Evolutionary conservation across 129 eudicot species (phyloP).

Genomic region (Artemisia tridentata): DNA sequence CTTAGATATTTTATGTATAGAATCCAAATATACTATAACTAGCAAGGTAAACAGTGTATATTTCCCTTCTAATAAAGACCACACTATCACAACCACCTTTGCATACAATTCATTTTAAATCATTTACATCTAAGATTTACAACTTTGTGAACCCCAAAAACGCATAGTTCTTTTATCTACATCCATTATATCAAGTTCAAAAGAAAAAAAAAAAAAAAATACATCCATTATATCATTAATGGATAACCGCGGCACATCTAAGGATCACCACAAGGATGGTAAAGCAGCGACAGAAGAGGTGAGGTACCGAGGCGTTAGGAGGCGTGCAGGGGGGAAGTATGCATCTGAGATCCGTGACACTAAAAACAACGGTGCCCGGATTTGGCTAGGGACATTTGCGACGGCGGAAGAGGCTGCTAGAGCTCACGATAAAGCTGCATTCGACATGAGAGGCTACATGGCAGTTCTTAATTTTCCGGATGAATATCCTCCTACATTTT

Average conservation of each 20-base stretch:
- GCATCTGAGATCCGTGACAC: slow-evolving; percentile 50
- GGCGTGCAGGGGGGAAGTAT: slow-evolving; percentile 50
- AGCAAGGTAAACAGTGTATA: too few relatives aligned
- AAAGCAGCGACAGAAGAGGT: slow-evolving; percentile 17
- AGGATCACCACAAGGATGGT: slow-evolving; percentile 1
- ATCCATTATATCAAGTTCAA: too few relatives aligned
- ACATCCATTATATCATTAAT: not conserved
- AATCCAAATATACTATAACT: too few relatives aligned
- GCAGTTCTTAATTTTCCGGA: slow-evolving; percentile 52
- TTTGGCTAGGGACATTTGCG: slow-evolving; percentile 54
- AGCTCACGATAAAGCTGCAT: slow-evolving; percentile 52
- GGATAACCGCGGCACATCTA: slow-evolving; percentile 18
- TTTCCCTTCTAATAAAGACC: too few relatives aligned
- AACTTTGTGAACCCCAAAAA: too few relatives aligned
- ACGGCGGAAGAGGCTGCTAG: slow-evolving; percentile 57
- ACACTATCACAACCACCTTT: too few relatives aligned
- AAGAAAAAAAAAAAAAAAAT: too few relatives aligned
- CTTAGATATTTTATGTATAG: too few relatives aligned
- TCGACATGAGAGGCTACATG: slow-evolving; percentile 39
- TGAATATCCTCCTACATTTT: slow-evolving; percentile 41
- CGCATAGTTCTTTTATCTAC: too few relatives aligned
- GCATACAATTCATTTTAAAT: too few relatives aligned
- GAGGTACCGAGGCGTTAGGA: slow-evolving; percentile 41
- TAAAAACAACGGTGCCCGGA: slow-evolving; percentile 28
- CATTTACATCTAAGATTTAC: too few relatives aligned